Conservation (phyloP, 306 rosid genomes). For the Casuarina glauca region DNA sequence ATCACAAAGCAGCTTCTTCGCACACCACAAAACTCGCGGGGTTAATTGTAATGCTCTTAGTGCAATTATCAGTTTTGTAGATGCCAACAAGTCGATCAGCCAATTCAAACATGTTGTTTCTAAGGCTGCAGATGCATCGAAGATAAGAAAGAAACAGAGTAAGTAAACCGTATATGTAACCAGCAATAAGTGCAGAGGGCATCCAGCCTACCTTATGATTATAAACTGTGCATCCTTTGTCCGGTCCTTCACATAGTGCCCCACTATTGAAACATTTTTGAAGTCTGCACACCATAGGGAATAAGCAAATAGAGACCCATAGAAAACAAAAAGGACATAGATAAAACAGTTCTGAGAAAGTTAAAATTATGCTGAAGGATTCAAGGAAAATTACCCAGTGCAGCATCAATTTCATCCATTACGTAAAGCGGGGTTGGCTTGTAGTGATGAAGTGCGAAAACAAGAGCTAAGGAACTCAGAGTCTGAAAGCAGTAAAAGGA, state of each 20-base stretch:
- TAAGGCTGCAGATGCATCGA: conserved; percentile 51
- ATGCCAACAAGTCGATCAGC: conserved; percentile 95
- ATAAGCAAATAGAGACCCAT: conserved; percentile 16
- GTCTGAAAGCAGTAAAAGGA: conserved; percentile 59
- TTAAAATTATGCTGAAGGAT: background rate
- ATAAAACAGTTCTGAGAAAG: background rate
- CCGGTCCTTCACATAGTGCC: conserved; percentile 92
- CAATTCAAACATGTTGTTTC: conserved; percentile 97
- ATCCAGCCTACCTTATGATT: conserved; percentile 70
- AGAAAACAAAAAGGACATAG: background rate
- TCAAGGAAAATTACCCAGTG: conserved; percentile 54
- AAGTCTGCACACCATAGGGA: conserved; percentile 55
- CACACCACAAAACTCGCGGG: conserved; percentile 76
- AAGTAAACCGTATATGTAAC: background rate
- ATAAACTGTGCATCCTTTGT: conserved; percentile 91
- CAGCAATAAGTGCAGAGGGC: background rate
- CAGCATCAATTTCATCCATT: conserved; percentile 99
- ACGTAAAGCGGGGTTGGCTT: conserved; percentile 97
- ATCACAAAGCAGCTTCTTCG: conserved; percentile 57
- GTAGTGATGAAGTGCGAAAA: conserved; percentile 96
- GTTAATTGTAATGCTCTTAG: conserved; percentile 88
- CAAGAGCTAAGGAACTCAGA: conserved; percentile 95
- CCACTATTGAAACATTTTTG: conserved; percentile 92
- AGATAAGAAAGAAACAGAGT: conserved; percentile 10
- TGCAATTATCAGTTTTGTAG: conserved; percentile 91